Percentiles rank a stretch among this genome's conserved stretches.
phyloP scores from a whole-genome alignment of 306 rosid genomes.

The Abrus precatorius region DNA sequence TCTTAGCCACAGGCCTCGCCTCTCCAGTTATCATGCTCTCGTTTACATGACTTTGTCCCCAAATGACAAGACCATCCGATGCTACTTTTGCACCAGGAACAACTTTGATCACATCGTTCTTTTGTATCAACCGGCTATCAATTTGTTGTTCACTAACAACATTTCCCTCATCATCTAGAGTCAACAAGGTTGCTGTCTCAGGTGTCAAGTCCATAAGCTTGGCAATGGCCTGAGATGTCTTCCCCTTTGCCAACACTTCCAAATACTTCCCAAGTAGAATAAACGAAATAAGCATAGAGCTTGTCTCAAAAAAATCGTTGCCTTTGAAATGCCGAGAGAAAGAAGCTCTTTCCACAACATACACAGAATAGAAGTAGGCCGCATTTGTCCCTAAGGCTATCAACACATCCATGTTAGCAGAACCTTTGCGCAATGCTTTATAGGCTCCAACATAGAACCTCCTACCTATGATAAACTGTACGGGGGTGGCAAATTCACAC shows the following conservation, averaged over 20 bases:
- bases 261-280: slow-evolving; percentile 85
- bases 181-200: slow-evolving; percentile 66
- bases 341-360: slow-evolving; percentile 69
- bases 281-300: slow-evolving; percentile 82
- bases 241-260: slow-evolving; percentile 86
- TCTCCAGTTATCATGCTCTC: slow-evolving; percentile 97
- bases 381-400: slow-evolving; percentile 88
- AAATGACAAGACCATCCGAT: slow-evolving; percentile 71
- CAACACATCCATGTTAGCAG: slow-evolving; percentile 87
- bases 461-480: slow-evolving; percentile 77
- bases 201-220: slow-evolving; percentile 89
- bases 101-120: slow-evolving; percentile 73
- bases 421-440: slow-evolving; percentile 72
- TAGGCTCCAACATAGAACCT: slow-evolving; percentile 79
- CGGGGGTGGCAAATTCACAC: slow-evolving; percentile 77
- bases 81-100: slow-evolving; percentile 83
- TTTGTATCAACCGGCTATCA: slow-evolving; percentile 72
- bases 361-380: slow-evolving; percentile 88
- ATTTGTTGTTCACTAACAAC: slow-evolving; percentile 64
- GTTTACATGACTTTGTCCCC: slow-evolving; percentile 85
- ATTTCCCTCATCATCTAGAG: slow-evolving; percentile 60
- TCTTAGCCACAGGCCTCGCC: slow-evolving; percentile 67
- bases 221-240: slow-evolving; percentile 85
- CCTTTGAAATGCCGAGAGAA: slow-evolving; percentile 65
- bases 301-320: slow-evolving; percentile 86